phyloP scores from a whole-genome alignment of 2,329 filamentous ascomycete genomes.

The Pseudogymnoascus sp. region DNA sequence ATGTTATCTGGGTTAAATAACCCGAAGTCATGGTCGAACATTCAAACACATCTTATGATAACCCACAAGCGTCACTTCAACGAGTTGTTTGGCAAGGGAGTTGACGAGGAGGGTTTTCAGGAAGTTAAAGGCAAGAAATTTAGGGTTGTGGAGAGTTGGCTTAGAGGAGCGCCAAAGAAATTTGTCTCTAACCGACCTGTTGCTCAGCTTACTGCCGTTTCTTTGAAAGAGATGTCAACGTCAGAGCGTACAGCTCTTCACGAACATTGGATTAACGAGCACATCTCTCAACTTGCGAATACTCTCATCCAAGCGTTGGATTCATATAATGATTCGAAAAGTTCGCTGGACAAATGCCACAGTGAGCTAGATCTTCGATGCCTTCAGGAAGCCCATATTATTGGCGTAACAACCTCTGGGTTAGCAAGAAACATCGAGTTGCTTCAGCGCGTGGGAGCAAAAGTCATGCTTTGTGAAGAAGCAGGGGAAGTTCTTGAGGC shows the following conservation, averaged over 20 bases:
- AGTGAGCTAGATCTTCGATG: slow-evolving; percentile 19
- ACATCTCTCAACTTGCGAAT: slow-evolving; percentile 15
- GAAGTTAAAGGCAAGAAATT: slow-evolving; percentile 17
- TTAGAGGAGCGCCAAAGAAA: slow-evolving; percentile 18
- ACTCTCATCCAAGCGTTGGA: slow-evolving; percentile 16
- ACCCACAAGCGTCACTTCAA: slow-evolving; percentile 14
- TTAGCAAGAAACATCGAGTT: slow-evolving; percentile 36
- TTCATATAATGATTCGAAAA: slow-evolving; percentile 17
- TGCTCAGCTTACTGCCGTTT: slow-evolving; percentile 14
- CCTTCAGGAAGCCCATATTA: slow-evolving; percentile 16
- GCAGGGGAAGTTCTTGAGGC: slow-evolving; percentile 33
- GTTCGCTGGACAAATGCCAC: slow-evolving; percentile 17
- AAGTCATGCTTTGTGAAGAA: slow-evolving; percentile 31
- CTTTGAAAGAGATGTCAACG: slow-evolving; percentile 17
- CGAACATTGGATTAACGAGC: slow-evolving; percentile 16
- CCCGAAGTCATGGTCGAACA: slow-evolving; percentile 18
- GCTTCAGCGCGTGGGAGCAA: slow-evolving; percentile 31
- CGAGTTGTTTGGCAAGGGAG: slow-evolving; percentile 17
- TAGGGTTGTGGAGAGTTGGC: slow-evolving; percentile 18
- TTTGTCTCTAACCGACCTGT: slow-evolving; percentile 16
- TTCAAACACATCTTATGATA: slow-evolving; percentile 15
- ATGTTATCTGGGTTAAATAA: slow-evolving; percentile 17
- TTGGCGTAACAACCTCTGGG: neutral
- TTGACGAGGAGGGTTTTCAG: slow-evolving; percentile 17
- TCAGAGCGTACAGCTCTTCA: slow-evolving; percentile 15